Evolutionary conservation across 306 rosid species (phyloP), one percentile per base, ranked within the genome.

Genomic region (Prosopis cineraria): DNA sequence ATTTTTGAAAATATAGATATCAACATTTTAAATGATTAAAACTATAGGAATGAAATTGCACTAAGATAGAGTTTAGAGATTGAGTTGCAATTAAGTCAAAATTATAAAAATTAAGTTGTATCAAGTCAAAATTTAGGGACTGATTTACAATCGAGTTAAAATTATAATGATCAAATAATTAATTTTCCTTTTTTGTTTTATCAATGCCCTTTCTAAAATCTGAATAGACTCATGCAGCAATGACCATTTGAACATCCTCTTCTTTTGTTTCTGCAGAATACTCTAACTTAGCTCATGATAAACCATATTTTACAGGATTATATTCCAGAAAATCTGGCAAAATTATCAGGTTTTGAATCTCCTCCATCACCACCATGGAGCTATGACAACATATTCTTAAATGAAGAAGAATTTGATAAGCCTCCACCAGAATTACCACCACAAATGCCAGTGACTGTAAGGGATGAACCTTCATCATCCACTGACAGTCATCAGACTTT

Each of bases 321-420:
- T 80, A 77, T 79, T 68, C 87, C 89, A 55, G 88, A 85, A 83
- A 73, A 74, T 74, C 74, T 77, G 2, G 80, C 75, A 71, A 83
- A 55, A 55, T 79, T 87, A 5, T 76, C 87, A 17, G 91, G 85
- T 33, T 73, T 80, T 2, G 89, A 88, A 76, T 65, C 82, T 79
- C 95, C 96, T 41, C 81, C 91, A 59, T 92, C 98, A n/a, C 97
- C 98, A 24, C 89, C 96, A 43, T 87, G 91, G 39, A 95, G 96
- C 87, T 95, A 95, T 16, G 89, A 89, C 40, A 91, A 87, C 84
- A 75, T 75, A 59, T 58, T 37, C 74, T 79, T 92, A 52, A 78
- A 71, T 7, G 92, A 88, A 13, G 89, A 89, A 10, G 97, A 92
- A 55, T 95, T 82, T 70, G 73, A 85, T 25, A 88, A 82, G 77